Percentiles rank a stretch among this genome's conserved stretches.
Conservation (phyloP, 1,284 basidiomycete species). For the Mrakiaceae sp. region DNA sequence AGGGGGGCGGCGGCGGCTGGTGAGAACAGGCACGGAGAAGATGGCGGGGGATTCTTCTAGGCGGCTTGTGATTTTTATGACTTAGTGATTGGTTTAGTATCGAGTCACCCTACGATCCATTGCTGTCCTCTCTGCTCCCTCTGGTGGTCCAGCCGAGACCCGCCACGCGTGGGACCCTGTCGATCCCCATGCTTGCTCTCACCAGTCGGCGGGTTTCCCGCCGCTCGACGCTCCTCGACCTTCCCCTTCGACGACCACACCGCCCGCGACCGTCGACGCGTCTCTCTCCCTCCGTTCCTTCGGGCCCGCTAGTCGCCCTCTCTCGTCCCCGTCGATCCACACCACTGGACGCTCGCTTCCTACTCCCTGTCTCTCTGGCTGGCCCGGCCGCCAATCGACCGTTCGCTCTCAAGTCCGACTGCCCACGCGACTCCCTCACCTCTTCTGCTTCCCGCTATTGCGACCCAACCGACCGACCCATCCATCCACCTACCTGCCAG, state of each 20-base stretch:
- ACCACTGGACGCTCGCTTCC: not conserved
- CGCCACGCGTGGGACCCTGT: no score
- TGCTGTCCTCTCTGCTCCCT: not conserved
- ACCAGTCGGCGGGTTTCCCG: not conserved
- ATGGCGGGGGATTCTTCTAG: not conserved
- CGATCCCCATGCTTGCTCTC: not conserved
- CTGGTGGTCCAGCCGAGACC: not conserved
- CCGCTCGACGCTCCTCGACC: not conserved
- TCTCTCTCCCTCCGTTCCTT: not conserved
- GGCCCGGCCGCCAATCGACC: not conserved
- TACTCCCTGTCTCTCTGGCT: slow-evolving; percentile 1
- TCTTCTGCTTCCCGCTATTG: not conserved
- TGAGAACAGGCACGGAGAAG: not conserved
- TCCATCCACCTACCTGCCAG: not conserved
- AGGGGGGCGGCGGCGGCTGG: not conserved
- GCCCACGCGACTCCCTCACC: not conserved
- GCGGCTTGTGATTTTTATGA: not conserved
- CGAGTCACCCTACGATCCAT: not conserved
- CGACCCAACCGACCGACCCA: not conserved
- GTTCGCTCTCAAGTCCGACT: not conserved
- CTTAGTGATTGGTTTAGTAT: not conserved
- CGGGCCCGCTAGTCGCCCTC: not conserved
- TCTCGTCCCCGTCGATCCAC: not conserved
- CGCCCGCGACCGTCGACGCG: not conserved
- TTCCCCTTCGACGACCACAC: not conserved